These are phyloP conservation scores for Curvularia verruculosa DNA, from an alignment of 2,329 filamentous ascomycete species.

Conservation along the genomic window DNA sequence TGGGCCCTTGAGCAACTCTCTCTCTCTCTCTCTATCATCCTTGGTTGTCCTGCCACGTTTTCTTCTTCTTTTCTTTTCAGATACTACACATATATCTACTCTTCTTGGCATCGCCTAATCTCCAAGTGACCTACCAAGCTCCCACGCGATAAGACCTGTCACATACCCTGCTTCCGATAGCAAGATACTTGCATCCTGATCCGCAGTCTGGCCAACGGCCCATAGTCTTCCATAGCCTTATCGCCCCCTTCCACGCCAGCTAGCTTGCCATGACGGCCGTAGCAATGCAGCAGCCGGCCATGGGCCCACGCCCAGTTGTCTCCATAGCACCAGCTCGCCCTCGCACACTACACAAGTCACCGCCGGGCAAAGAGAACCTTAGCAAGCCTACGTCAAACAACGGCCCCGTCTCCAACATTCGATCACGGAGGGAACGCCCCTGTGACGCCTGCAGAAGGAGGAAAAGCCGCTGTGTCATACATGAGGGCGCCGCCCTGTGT, in stretches of 20 bases:
- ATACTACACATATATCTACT: conserved; percentile 32
- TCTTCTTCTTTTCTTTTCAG: too few species aligned
- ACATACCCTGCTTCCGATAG: conserved; percentile 24
- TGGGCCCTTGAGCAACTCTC: conserved; percentile 39
- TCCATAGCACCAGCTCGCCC: conserved; percentile 55
- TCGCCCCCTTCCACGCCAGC: conserved; percentile 28
- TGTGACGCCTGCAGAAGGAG: conserved; percentile 74
- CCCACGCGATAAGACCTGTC: conserved; percentile 49
- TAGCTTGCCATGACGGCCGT: conserved; percentile 52
- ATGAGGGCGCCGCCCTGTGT: conserved; percentile 75
- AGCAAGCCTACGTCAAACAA: conserved; percentile 47
- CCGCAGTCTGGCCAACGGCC: conserved; percentile 41
- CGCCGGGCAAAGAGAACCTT: conserved; percentile 53
- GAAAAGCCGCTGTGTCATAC: conserved; percentile 77
- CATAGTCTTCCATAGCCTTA: conserved; percentile 36
- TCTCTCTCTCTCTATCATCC: too few species aligned
- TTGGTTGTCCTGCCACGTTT: conserved; percentile 21
- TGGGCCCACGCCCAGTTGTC: conserved; percentile 51
- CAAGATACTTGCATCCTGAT: conserved; percentile 24
- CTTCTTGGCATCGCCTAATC: conserved; percentile 33
- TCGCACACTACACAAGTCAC: conserved; percentile 49
- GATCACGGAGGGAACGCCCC: conserved; percentile 50
- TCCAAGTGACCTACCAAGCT: conserved; percentile 21
- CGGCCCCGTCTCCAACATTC: conserved; percentile 47
- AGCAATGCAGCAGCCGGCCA: conserved; percentile 39